These are phyloP conservation scores for Coleophoma crateriformis DNA, from an alignment of 2,329 filamentous ascomycete genomes.

Conservation along the genomic window DNA sequence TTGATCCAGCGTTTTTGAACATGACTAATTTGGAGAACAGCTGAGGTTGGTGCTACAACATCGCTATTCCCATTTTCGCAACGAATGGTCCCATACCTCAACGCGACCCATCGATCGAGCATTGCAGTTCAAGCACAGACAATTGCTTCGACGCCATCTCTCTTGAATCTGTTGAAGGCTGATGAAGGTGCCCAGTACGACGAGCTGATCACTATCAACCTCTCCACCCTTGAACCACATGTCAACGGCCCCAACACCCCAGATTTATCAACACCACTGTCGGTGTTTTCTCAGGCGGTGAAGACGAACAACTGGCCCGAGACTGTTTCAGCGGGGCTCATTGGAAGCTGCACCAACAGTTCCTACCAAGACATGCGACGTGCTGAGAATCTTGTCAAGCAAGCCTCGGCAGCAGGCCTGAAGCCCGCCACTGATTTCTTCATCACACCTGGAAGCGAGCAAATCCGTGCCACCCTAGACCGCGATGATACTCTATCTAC, in stretches of 20 bases:
- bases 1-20: too few species aligned
- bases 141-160: constrained; percentile 21
- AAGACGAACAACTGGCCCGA: constrained; percentile 84
- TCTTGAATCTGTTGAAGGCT: constrained; percentile 65
- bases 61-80: constrained; percentile 77
- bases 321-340: constrained; percentile 85
- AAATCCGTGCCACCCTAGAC: constrained; percentile 90
- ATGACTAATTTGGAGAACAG: constrained; percentile 30
- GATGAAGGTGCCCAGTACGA: constrained; percentile 85
- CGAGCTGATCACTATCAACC: constrained; percentile 82
- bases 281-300: constrained; percentile 80
- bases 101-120: constrained; percentile 69
- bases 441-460: constrained; percentile 93
- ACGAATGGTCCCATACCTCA: constrained; percentile 78
- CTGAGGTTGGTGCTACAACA: constrained; percentile 87
- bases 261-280: constrained; percentile 88
- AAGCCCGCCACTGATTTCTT: constrained; percentile 90
- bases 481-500: constrained; percentile 82
- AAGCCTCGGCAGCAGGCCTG: constrained; percentile 82
- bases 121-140: constrained; percentile 25
- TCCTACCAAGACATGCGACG: constrained; percentile 99
- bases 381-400: constrained; percentile 86
- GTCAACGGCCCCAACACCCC: constrained; percentile 98
- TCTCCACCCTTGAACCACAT: constrained; percentile 86
- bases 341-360: constrained; percentile 97